Evolutionary conservation across 208 protist species (phyloP).

Genomic region (Chromosphaera perkinsii): DNA sequence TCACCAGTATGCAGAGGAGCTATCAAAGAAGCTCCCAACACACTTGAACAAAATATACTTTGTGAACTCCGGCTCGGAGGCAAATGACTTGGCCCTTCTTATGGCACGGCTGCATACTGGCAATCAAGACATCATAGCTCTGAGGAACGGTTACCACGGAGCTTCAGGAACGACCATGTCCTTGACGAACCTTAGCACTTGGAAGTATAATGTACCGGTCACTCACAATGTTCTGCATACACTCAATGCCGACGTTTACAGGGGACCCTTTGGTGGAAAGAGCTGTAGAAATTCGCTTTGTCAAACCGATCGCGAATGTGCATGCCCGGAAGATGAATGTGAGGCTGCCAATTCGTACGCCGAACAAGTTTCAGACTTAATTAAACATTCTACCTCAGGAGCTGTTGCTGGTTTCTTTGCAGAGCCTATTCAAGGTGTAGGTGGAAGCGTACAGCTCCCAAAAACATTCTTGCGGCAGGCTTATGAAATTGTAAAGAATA

Average conservation of each 20-base stretch:
- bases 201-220: slow-evolving; percentile 37
- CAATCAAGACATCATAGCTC: slow-evolving; percentile 41
- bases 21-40: slow-evolving; percentile 15
- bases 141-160: slow-evolving; percentile 64
- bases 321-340: slow-evolving; percentile 6
- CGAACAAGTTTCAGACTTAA: slow-evolving; percentile 14
- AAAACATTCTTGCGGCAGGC: neutral
- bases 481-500: neutral
- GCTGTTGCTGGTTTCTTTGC: slow-evolving; percentile 39
- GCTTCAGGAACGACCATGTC: slow-evolving; percentile 39
- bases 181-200: slow-evolving; percentile 45
- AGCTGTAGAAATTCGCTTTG: slow-evolving; percentile 7
- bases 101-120: slow-evolving; percentile 51
- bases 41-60: slow-evolving; percentile 49
- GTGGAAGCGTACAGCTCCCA: slow-evolving; percentile 10
- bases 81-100: slow-evolving; percentile 67
- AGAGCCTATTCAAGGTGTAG: slow-evolving; percentile 41
- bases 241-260: slow-evolving; percentile 34
- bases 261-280: slow-evolving; percentile 30
- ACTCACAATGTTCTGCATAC: slow-evolving; percentile 38
- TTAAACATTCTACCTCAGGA: neutral
- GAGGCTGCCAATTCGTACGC: slow-evolving; percentile 36
- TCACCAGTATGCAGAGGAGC: neutral
- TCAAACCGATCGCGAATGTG: slow-evolving; percentile 26
- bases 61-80: slow-evolving; percentile 71